Conservation (phyloP, 2,329 filamentous ascomycete genomes). For the Botrytis porri region DNA sequence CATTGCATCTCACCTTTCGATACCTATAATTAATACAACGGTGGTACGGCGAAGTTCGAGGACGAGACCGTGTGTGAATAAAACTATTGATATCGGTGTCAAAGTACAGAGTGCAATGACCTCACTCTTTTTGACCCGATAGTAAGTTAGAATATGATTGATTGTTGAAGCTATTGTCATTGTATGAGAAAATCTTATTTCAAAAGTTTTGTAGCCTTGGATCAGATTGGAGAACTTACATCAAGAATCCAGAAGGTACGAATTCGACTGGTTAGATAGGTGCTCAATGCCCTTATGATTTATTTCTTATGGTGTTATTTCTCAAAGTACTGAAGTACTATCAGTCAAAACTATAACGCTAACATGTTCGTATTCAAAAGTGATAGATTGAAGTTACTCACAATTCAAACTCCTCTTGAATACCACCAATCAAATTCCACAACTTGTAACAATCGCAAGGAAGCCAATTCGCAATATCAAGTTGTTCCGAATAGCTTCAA, state of each 20-base stretch:
- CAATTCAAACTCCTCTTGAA: not conserved
- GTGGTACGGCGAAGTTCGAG: not conserved
- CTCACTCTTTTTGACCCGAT: not conserved
- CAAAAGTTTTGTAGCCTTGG: too few relatives aligned
- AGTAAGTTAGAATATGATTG: not conserved
- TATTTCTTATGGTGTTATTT: not conserved
- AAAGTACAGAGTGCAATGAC: not conserved
- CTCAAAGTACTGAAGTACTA: not conserved
- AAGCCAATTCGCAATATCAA: not conserved
- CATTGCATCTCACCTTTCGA: slow-evolving; percentile 26
- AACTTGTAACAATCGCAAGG: not conserved
- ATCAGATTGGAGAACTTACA: not conserved
- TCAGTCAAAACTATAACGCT: not conserved
- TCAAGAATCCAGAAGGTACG: not conserved
- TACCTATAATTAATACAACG: not conserved
- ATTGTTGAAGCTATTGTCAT: not conserved
- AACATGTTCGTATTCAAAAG: not conserved
- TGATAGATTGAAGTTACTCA: not conserved
- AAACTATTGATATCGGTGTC: not conserved
- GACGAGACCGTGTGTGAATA: not conserved
- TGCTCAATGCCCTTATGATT: not conserved
- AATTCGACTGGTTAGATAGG: not conserved
- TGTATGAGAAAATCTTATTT: not conserved
- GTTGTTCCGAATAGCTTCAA: slow-evolving; percentile 14
- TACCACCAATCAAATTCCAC: not conserved